phyloP scores from a whole-genome alignment of 2,329 filamentous ascomycete species.

The Coniella lustricola region DNA sequence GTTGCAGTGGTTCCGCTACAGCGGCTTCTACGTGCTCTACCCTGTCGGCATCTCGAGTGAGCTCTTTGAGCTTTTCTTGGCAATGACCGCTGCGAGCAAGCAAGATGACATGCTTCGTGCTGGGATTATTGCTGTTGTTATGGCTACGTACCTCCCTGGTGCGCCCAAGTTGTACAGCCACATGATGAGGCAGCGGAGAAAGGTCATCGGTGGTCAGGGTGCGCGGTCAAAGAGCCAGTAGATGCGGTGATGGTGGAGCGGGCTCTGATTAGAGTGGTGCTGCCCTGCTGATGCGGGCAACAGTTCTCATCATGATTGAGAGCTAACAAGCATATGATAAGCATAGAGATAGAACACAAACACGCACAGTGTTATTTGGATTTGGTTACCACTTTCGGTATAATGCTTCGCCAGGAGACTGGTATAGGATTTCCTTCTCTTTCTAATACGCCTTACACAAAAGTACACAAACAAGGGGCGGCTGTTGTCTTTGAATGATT shows the following conservation, averaged over 20 bases:
- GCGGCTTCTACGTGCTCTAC: constrained; percentile 89
- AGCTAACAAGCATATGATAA: no score
- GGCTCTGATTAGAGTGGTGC: not conserved
- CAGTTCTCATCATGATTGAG: no score
- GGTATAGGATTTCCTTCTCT: no score
- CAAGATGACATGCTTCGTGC: constrained; percentile 18
- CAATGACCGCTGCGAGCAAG: constrained; percentile 50
- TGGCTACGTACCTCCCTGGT: constrained; percentile 35
- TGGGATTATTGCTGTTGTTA: constrained; percentile 17
- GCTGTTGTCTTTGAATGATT: no score
- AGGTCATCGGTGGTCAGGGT: constrained; percentile 60
- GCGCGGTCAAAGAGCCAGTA: constrained; percentile 37
- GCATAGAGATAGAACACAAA: no score
- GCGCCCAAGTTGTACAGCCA: constrained; percentile 83
- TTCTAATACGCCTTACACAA: no score
- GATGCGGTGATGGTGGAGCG: not conserved
- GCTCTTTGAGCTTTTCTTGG: constrained; percentile 68
- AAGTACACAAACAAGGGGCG: no score
- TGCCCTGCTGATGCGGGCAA: no score
- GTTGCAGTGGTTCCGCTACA: constrained; percentile 80
- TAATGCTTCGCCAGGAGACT: no score
- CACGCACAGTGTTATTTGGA: no score
- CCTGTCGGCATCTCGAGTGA: constrained; percentile 87
- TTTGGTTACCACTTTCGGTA: no score
- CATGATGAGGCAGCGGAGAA: constrained; percentile 87